phyloP scores from a whole-genome alignment of 1,284 basidiomycete species.

The Austroboletus novae-zelandiae region DNA sequence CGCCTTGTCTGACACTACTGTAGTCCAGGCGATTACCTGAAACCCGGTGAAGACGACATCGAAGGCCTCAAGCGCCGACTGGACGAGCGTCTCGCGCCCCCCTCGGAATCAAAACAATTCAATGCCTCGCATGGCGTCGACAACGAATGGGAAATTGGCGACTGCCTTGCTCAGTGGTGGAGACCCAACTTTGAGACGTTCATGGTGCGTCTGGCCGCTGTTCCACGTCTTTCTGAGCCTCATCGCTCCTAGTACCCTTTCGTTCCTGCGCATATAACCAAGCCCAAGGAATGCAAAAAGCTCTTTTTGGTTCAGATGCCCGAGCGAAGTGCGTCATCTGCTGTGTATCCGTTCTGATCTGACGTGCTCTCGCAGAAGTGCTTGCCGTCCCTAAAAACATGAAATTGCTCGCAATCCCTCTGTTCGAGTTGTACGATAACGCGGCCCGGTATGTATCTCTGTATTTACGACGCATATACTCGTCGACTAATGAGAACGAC shows the following conservation, averaged over 20 bases:
- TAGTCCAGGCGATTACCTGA: slow-evolving; percentile 97
- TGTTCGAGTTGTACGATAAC: slow-evolving; percentile 98
- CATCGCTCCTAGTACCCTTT: slow-evolving; percentile 80
- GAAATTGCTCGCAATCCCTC: slow-evolving; percentile 93
- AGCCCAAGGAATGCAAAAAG: slow-evolving; percentile 98
- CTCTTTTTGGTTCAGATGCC: slow-evolving; percentile 95
- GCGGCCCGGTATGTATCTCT: slow-evolving; percentile 66
- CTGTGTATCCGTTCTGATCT: not conserved
- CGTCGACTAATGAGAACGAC: not conserved
- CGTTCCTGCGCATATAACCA: slow-evolving; percentile 93
- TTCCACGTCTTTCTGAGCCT: not conserved
- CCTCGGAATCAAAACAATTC: slow-evolving; percentile 60
- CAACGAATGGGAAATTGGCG: slow-evolving; percentile 93
- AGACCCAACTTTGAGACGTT: slow-evolving; percentile 97
- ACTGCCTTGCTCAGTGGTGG: slow-evolving; percentile 96
- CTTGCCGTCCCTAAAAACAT: slow-evolving; percentile 97
- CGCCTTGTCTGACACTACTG: not conserved
- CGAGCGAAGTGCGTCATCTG: slow-evolving; percentile 68
- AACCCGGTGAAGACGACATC: slow-evolving; percentile 91
- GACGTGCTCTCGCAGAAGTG: slow-evolving; percentile 61
- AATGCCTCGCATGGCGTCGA: slow-evolving; percentile 71
- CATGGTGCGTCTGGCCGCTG: slow-evolving; percentile 66
- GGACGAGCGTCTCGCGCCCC: slow-evolving; percentile 86
- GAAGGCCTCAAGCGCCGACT: slow-evolving; percentile 86
- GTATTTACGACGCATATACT: not conserved